Evolutionary conservation across 768 basidiomycete species (phyloP).

Genomic region (Macrolepiota albuminosa): DNA sequence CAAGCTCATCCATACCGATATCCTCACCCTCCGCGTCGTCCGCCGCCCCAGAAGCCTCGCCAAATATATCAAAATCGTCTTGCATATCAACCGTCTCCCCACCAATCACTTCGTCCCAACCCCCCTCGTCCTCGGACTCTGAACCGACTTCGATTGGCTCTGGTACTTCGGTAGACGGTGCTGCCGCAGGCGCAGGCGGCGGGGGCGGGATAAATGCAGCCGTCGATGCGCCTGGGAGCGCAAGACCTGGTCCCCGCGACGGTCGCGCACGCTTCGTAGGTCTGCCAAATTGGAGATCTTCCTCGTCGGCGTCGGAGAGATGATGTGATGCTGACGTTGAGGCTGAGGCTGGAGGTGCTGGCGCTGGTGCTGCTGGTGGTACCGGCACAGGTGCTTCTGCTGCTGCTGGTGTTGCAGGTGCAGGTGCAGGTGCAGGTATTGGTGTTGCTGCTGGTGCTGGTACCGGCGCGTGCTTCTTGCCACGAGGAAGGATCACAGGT

Average conservation of each 20-base stretch:
- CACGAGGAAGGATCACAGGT: constrained; percentile 7
- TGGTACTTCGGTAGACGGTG: not conserved
- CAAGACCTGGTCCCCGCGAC: constrained; percentile 25
- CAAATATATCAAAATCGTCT: constrained; percentile 27
- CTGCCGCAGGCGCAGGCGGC: constrained; percentile 16
- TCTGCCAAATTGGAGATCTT: constrained; percentile 44
- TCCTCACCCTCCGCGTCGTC: constrained; percentile 29
- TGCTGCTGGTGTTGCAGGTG: not conserved
- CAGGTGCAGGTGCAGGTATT: not conserved
- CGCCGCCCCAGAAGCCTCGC: constrained; percentile 17
- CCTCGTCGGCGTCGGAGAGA: constrained; percentile 35
- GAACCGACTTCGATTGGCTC: constrained; percentile 14
- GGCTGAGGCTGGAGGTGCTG: not conserved
- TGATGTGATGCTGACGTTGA: not conserved
- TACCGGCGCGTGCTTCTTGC: constrained; percentile 21
- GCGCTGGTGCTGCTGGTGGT: not conserved
- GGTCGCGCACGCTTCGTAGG: constrained; percentile 35
- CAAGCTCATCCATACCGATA: constrained; percentile 35
- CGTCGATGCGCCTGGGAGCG: constrained; percentile 32
- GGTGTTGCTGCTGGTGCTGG: not conserved
- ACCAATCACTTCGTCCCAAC: constrained; percentile 44
- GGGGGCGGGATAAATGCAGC: constrained; percentile 23
- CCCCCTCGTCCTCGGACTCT: constrained; percentile 39
- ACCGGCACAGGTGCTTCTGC: not conserved
- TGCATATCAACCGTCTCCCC: constrained; percentile 15